A percentile compares a stretch with the other conserved stretches of the same genome.
phyloP scores from a whole-genome alignment of 495 filamentous ascomycete genomes.

The Podospora didyma region DNA sequence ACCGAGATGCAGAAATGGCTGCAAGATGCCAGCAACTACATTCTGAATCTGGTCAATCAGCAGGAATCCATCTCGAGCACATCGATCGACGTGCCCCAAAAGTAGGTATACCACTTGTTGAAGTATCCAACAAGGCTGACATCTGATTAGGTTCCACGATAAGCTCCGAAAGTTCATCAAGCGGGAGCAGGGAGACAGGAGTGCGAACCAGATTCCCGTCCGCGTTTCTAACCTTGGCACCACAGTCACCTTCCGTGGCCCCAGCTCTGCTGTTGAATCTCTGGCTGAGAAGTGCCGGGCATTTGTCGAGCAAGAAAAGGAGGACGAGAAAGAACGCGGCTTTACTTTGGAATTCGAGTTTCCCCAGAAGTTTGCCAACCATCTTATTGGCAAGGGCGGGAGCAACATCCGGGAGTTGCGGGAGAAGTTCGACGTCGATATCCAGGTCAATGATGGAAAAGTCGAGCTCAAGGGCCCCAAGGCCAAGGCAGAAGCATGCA shows the following conservation, averaged over 20 bases:
- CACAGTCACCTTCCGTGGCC: conserved; percentile 70
- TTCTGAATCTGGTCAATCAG: conserved; percentile 63
- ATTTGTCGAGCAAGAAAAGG: conserved; percentile 79
- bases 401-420: conserved; percentile 94
- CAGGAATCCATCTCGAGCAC: conserved; percentile 65
- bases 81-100: conserved; percentile 65
- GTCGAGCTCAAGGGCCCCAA: conserved; percentile 59
- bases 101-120: conserved; percentile 29
- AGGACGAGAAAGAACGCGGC: conserved; percentile 83
- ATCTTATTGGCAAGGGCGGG: conserved; percentile 86
- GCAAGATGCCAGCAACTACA: conserved; percentile 65
- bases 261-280: conserved; percentile 62
- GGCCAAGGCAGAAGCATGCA: conserved; percentile 74
- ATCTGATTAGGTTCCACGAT: conserved; percentile 48
- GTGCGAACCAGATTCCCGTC: conserved; percentile 65
- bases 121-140: too few species aligned
- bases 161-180: conserved; percentile 75
- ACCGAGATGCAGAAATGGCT: conserved; percentile 54
- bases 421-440: conserved; percentile 96
- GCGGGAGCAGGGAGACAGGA: conserved; percentile 61
- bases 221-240: conserved; percentile 57
- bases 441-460: conserved; percentile 74
- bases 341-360: conserved; percentile 84
- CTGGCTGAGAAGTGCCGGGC: conserved; percentile 63
- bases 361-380: conserved; percentile 88